Evolutionary conservation across 192 early-diverging fungal genomes (phyloP), one percentile per base, ranked within the genome.

Genomic region (Podila clonocystis): DNA sequence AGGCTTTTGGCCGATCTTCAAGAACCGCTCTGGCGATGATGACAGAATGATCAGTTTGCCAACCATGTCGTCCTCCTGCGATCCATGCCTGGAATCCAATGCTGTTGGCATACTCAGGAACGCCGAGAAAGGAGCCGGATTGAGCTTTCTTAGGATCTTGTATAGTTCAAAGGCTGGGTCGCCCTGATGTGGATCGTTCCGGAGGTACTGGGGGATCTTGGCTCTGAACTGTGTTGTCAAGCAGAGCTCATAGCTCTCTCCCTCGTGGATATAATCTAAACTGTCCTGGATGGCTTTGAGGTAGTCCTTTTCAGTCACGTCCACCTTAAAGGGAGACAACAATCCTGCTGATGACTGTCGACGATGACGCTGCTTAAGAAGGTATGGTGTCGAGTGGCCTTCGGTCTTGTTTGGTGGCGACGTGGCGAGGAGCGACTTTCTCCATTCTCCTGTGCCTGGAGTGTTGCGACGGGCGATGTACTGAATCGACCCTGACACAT

Each of bases 211-310:
- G 6, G 83, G 83, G 12, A 90, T 28, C 6, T 57, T 45, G 9
- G 78, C 55, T 19, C 87, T 84, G 80, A 97, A 89, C 55, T 94
- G 94, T 2, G 94, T 98, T 0, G 97, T 99, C 60, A 99, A 70
- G 74, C 96, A 97, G 3, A 98, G 82, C 73, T 99, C 97, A 82
- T 99, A 99, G n/a, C 96, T 92, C 73, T 99, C 96, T 48, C 97
- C 97, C 58, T 89, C 87, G 0, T 83, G 52, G 64, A 99, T 99
- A 45, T 88, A 82, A 24, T 82, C 50, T 11, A 91, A 71, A 20
- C 89, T 88, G 38, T 83, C 70, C 57, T 84, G 67, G 22, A 96
- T 91, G 20, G 89, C 86, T 8, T 69, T 50, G 5, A 94, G 59
- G 70, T 96, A 96, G 12, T 67, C 31, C 17, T 75, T 50, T 15